Percentiles rank a stretch among this genome's conserved stretches.
These are phyloP conservation scores for Naganishia albida DNA, from an alignment of 1,284 basidiomycete genomes.

Conservation along the genomic window DNA sequence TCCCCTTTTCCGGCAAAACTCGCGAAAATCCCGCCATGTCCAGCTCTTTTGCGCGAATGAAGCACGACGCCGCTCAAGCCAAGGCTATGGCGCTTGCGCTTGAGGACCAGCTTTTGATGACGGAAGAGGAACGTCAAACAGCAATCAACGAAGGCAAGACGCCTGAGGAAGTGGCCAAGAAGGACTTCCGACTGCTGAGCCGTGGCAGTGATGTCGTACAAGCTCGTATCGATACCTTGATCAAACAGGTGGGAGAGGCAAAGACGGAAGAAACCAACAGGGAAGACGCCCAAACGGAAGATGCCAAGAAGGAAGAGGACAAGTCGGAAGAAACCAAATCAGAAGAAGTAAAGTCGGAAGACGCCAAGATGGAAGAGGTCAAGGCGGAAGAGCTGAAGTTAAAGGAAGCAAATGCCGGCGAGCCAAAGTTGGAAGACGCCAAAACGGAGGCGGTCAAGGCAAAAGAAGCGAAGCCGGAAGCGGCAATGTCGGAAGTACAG, in stretches of 20 bases:
- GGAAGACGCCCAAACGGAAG: slow-evolving; percentile 22
- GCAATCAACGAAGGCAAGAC: slow-evolving; percentile 63
- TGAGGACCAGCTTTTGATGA: slow-evolving; percentile 64
- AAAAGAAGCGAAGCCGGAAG: slow-evolving; percentile 41
- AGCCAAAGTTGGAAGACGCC: too few relatives aligned
- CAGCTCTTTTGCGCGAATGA: slow-evolving; percentile 72
- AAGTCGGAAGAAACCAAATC: neutral
- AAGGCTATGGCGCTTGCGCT: slow-evolving; percentile 68
- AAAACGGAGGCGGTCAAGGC: neutral
- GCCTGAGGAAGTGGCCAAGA: slow-evolving; percentile 63
- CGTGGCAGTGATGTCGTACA: slow-evolving; percentile 48
- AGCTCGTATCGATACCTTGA: slow-evolving; percentile 41
- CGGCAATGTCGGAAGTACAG: slow-evolving; percentile 26
- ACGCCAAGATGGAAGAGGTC: slow-evolving; percentile 32
- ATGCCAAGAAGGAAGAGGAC: slow-evolving; percentile 42
- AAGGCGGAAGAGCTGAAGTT: too few relatives aligned
- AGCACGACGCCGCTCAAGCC: slow-evolving; percentile 72
- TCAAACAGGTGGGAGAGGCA: slow-evolving; percentile 37
- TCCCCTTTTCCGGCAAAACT: slow-evolving; percentile 73
- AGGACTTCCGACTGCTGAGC: slow-evolving; percentile 1
- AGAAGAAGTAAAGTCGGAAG: too few relatives aligned
- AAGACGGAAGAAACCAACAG: slow-evolving; percentile 39
- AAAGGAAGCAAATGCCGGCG: too few relatives aligned
- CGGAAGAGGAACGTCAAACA: slow-evolving; percentile 50
- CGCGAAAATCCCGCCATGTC: slow-evolving; percentile 78